A percentile compares a stretch with the other conserved stretches of the same genome.
phyloP scores from a whole-genome alignment of 2,329 filamentous ascomycete species.

The Chaetomiaceae sp. region DNA sequence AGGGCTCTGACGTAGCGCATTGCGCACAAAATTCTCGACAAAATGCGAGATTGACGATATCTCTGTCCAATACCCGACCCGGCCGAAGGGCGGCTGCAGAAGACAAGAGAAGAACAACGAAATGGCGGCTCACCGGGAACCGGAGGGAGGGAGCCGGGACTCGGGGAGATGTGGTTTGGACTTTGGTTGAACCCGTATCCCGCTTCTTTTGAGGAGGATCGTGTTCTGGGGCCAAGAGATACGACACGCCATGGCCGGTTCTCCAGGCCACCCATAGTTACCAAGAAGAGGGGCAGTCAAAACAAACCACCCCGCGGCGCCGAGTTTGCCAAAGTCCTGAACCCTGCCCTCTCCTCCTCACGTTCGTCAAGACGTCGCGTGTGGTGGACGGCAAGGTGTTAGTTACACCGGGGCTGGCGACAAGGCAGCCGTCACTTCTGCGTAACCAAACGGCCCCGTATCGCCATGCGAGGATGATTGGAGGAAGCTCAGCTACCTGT shows the following conservation, averaged over 20 bases:
- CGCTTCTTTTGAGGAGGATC: neutral
- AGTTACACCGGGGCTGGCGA: neutral
- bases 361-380: neutral
- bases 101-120: constrained; percentile 17
- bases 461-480: neutral
- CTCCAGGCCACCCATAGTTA: neutral
- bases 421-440: no score
- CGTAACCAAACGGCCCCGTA: neutral
- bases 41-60: constrained; percentile 20
- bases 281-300: constrained; percentile 6
- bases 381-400: neutral
- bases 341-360: neutral
- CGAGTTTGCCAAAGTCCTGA: no score
- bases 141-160: constrained; percentile 2
- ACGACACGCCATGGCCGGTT: neutral
- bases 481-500: neutral
- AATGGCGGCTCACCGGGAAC: neutral
- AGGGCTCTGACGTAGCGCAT: constrained; percentile 24
- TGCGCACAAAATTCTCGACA: constrained; percentile 20
- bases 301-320: constrained; percentile 8
- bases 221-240: neutral
- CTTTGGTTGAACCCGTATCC: neutral
- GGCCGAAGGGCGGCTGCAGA: constrained; percentile 9
- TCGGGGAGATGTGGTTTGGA: no score
- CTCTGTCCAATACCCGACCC: constrained; percentile 21